Percentiles rank a stretch among this genome's conserved stretches.
Conservation (phyloP, 139 green algal genomes). For the Monoraphidium neglectum region DNA sequence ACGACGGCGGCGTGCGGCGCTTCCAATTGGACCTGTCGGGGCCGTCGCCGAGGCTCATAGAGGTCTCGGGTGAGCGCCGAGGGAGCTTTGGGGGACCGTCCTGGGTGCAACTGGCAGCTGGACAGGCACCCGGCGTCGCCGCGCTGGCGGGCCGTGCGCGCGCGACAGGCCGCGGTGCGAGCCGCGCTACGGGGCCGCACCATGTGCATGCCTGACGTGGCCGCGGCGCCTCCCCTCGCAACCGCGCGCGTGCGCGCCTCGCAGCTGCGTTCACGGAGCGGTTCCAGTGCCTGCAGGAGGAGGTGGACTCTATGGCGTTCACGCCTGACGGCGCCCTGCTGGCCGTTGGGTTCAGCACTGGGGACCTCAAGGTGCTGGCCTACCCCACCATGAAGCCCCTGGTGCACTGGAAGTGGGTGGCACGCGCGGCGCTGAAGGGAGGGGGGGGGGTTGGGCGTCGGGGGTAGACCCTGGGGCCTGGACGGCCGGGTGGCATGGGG, state of each 20-base stretch:
- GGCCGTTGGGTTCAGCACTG: constrained; percentile 14
- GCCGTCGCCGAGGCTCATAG: background rate
- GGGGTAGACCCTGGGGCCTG: background rate
- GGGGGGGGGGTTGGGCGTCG: background rate
- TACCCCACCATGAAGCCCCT: constrained; percentile 22
- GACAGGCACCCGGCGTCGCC: background rate
- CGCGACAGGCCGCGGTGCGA: no score
- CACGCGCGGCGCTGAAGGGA: background rate
- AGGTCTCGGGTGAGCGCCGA: constrained; percentile 22
- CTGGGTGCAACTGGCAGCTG: background rate
- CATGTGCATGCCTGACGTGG: background rate
- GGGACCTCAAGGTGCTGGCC: constrained; percentile 8
- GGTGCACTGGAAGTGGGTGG: constrained; percentile 15
- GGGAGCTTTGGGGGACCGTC: background rate
- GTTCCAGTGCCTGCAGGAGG: background rate
- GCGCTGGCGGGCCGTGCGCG: background rate
- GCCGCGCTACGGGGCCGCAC: no score
- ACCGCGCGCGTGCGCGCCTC: background rate
- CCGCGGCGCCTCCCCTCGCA: background rate
- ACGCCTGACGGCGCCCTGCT: background rate
- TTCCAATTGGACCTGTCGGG: constrained; percentile 21
- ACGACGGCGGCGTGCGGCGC: constrained; percentile 24
- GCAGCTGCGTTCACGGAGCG: constrained; percentile 13
- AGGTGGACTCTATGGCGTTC: constrained; percentile 10
- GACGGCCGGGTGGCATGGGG: background rate